Evolutionary conservation across 164 flowering plant species (phyloP), one percentile per base, ranked within the genome.

Genomic region (Berberis vulgaris): DNA sequence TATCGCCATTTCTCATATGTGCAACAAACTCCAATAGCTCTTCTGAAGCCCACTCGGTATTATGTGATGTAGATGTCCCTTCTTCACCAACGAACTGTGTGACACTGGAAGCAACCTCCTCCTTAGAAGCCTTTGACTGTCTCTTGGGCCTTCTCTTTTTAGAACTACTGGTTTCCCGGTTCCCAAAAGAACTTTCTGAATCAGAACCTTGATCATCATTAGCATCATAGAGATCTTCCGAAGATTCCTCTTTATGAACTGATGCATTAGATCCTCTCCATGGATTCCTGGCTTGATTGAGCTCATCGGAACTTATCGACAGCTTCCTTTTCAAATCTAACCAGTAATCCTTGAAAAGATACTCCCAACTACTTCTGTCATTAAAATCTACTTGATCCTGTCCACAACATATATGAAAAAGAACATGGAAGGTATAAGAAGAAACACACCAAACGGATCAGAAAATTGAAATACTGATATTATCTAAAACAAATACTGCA

Each of bases 271-370:
- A 76, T 62, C 82, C 88, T 69, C 84, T 91, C 78, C 79, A 82
- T 10, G 87, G 85, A 67, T 81, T 84, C 70, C 78, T 84, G 42
- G 96, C 96, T 69, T 73, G 80, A 62, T 70, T 50, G 49, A 91
- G 71, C 67, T 89, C 96, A 49, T 73, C 86, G 7, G 54, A 57
- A 41, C 84, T 82, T 40, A 91, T 47, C 56, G 83, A 77, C 26
- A 87, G 66, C 68, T 73, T 82, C 41, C 66, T 71, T 70, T 91
- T 94, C 66, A 91, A 59, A 68, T 86, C 86, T 42, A 69, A 59
- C 83, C 87, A 94, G 75, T 94, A 91, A 66, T 91, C 96, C 85
- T 87, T 91, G 82, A 94, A 94, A 50, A 94, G 86, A 77, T 80
- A 91, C 73, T 94, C 97, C 96, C 95, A 91, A 73, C 88, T 86